phyloP scores from a whole-genome alignment of 1,284 basidiomycete genomes.

The Microbotryum silenes-acaulis region DNA sequence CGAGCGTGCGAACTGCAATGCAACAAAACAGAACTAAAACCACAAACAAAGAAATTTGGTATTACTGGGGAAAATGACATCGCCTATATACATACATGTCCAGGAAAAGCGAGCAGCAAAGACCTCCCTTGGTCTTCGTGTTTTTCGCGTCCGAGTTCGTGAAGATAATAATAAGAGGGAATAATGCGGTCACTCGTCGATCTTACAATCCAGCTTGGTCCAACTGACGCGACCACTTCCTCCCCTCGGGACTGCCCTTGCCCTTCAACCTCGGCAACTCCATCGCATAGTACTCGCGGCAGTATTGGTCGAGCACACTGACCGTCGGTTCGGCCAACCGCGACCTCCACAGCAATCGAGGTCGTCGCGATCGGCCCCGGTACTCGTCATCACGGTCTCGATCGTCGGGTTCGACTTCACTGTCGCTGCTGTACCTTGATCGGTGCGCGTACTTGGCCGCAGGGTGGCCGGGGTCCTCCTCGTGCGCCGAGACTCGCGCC shows the following conservation, averaged over 20 bases:
- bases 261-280: not conserved
- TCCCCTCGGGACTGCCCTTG: not conserved
- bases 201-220: not conserved
- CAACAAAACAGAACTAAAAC: no score
- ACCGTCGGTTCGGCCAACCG: not conserved
- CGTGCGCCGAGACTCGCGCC: no score
- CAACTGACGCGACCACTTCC: conserved; percentile 1
- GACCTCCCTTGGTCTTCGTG: not conserved
- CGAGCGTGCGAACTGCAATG: no score
- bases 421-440: not conserved
- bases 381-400: no score
- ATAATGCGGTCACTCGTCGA: not conserved
- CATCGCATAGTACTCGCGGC: not conserved
- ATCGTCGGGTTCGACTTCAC: no score
- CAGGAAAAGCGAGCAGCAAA: not conserved
- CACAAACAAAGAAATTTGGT: no score
- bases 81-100: not conserved
- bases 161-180: not conserved
- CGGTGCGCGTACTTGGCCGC: not conserved
- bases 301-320: not conserved
- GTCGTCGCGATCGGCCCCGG: not conserved
- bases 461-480: no score
- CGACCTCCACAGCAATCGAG: not conserved
- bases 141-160: not conserved
- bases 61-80: no score